phyloP scores from a whole-genome alignment of 495 filamentous ascomycete species.

The Margaritispora aquatica region DNA sequence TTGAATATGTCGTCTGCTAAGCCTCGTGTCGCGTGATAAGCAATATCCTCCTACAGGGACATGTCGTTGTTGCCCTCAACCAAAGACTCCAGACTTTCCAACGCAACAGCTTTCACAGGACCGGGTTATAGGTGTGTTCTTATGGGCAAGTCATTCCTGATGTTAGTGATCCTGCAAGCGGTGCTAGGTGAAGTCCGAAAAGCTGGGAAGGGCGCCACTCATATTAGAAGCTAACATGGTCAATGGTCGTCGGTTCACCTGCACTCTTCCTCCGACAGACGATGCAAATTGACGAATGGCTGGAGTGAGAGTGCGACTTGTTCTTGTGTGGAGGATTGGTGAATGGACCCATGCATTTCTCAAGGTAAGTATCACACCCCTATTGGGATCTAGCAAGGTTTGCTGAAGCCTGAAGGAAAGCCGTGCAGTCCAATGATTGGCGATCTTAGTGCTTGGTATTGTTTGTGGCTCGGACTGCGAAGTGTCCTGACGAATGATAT shows the following conservation, averaged over 20 bases:
- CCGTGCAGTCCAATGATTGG: background rate
- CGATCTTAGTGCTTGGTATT: background rate
- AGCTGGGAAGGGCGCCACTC: too few relatives aligned
- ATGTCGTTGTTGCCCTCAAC: background rate
- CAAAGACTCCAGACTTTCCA: background rate
- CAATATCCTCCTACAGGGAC: background rate
- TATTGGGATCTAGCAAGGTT: too few relatives aligned
- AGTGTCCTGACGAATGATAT: background rate
- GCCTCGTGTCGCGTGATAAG: background rate
- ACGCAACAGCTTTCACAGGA: background rate
- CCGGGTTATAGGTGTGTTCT: background rate
- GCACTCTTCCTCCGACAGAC: background rate
- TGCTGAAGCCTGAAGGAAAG: too few relatives aligned
- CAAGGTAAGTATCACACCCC: background rate
- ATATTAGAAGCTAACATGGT: background rate
- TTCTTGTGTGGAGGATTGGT: too few relatives aligned
- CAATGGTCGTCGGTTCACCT: background rate
- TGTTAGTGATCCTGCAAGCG: background rate
- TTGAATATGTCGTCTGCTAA: background rate
- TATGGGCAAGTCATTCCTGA: background rate
- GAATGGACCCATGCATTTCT: background rate
- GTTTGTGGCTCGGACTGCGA: background rate
- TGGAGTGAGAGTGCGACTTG: background rate
- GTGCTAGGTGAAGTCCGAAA: background rate
- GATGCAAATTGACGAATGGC: background rate